Base-by-base conservation (phyloP, 2,329 filamentous ascomycete genomes). In the Arthrobotrys iridis region DNA sequence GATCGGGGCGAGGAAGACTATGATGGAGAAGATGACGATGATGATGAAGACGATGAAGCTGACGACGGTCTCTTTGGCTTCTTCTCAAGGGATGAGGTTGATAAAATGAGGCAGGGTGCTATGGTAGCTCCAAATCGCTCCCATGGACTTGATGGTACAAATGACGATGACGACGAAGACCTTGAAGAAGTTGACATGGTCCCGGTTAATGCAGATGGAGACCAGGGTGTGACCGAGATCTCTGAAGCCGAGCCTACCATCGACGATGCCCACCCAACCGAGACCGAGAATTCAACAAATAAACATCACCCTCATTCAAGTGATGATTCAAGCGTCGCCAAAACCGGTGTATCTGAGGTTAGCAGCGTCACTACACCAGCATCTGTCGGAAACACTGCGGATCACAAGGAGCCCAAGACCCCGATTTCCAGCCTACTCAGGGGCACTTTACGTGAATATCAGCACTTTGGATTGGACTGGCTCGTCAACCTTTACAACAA, bases 401-500 rank as follows among this genome's bases (percentile, higher is more conserved):
- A 71, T 24, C 65, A 73, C 28, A 73, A 65, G 15, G 60, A 77
- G 5, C 65, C 74, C 8, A 91, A 90, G 78, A 93, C 89, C 0
- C 89, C 91, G 5, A 87, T 95, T 8, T 93, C 93, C 0, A 91
- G 93, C 76, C 86, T 99, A 8, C 85, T 97, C 0, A 90, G 95
- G 57, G 95, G 95, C 18, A 96, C 89, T 0, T 84, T 99, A 8
- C 91, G 96, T 81, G 94, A 97, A 81, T 99, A 99, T 80, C 95
- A 99, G 79, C 95, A 97, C 80, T 92, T 92, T 80, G 96, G 95
- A n/a, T 84, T 99, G 5, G 95, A 99, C 81, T 99, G 95, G 95
- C 88, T 99, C 50, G 93, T 93, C 1, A 92, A 93, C 0, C 86
- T 99, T 0, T 98, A 99, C 81, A 90, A 90, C 13, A 96, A 95